These are phyloP conservation scores for Echeveria elegans DNA, from an alignment of 164 flowering plant species.

Conservation along the genomic window DNA sequence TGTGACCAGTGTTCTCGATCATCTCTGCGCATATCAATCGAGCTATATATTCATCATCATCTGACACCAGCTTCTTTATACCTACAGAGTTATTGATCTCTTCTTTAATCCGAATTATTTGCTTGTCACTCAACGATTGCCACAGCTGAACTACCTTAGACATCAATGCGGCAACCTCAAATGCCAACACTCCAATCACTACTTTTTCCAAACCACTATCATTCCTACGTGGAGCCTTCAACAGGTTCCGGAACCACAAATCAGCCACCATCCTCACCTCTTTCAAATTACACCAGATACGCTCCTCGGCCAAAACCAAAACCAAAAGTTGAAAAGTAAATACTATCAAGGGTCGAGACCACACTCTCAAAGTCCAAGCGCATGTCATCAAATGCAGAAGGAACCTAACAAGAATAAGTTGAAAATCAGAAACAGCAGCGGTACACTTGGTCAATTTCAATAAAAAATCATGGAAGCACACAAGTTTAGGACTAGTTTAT, in stretches of 20 bases:
- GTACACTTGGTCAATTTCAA: too few species aligned
- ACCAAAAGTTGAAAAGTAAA: too few species aligned
- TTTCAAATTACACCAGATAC: neutral
- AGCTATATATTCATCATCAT: conserved; percentile 53
- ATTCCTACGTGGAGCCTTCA: conserved; percentile 35
- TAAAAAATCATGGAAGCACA: too few species aligned
- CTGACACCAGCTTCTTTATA: conserved; percentile 71
- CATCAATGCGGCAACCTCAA: conserved; percentile 83
- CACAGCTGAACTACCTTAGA: conserved; percentile 70
- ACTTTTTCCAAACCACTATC: conserved; percentile 29
- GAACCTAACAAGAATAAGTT: neutral
- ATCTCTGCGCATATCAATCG: conserved; percentile 50
- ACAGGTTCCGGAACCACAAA: conserved; percentile 62
- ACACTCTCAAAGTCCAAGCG: neutral
- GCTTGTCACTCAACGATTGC: conserved; percentile 64
- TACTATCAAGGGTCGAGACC: neutral
- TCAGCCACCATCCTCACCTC: conserved; percentile 46
- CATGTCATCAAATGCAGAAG: neutral
- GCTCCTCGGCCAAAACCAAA: neutral
- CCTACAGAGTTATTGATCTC: conserved; percentile 51
- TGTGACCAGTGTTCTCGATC: conserved; percentile 36
- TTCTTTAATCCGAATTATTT: conserved; percentile 42
- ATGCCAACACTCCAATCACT: conserved; percentile 61
- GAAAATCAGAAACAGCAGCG: neutral
- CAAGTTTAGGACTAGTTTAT: too few species aligned